Conservation (phyloP, 768 basidiomycete genomes). For the Pilatotrama ljubarskyi region DNA sequence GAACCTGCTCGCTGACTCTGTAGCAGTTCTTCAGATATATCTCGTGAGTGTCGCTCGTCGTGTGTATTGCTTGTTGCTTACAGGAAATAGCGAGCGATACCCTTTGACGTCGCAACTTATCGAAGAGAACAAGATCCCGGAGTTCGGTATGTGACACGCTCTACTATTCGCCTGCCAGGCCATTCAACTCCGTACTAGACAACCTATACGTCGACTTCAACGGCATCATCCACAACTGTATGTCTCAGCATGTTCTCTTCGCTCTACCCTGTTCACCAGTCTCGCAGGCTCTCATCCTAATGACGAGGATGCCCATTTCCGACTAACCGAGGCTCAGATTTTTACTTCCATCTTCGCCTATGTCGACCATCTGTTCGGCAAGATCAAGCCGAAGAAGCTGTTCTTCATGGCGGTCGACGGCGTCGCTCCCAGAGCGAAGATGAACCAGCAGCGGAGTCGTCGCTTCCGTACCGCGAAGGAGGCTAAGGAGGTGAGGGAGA, state of each 20-base stretch:
- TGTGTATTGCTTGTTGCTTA: background rate
- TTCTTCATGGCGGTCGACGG: slow-evolving; percentile 99
- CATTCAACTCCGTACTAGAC: slow-evolving; percentile 46
- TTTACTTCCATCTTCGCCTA: slow-evolving; percentile 96
- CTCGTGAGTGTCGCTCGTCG: slow-evolving; percentile 55
- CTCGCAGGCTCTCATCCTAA: slow-evolving; percentile 87
- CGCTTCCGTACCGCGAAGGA: slow-evolving; percentile 95
- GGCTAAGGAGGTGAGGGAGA: slow-evolving; percentile 81
- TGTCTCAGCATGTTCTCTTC: background rate
- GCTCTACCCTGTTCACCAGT: background rate
- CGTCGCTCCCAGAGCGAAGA: slow-evolving; percentile 95
- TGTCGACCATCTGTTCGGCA: slow-evolving; percentile 93
- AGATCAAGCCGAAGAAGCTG: slow-evolving; percentile 96
- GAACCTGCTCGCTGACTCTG: background rate
- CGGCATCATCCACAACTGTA: slow-evolving; percentile 86
- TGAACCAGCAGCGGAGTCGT: slow-evolving; percentile 96
- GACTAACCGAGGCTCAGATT: slow-evolving; percentile 95
- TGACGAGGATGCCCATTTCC: slow-evolving; percentile 93
- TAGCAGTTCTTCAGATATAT: slow-evolving; percentile 93
- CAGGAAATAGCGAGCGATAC: slow-evolving; percentile 78
- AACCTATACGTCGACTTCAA: slow-evolving; percentile 96
- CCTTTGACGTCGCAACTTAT: slow-evolving; percentile 97
- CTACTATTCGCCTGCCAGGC: background rate
- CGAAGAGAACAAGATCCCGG: slow-evolving; percentile 97
- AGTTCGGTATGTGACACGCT: slow-evolving; percentile 69